These are phyloP conservation scores for Aspergillus versicolor DNA, from an alignment of 2,329 filamentous ascomycete species.

Conservation along the genomic window DNA sequence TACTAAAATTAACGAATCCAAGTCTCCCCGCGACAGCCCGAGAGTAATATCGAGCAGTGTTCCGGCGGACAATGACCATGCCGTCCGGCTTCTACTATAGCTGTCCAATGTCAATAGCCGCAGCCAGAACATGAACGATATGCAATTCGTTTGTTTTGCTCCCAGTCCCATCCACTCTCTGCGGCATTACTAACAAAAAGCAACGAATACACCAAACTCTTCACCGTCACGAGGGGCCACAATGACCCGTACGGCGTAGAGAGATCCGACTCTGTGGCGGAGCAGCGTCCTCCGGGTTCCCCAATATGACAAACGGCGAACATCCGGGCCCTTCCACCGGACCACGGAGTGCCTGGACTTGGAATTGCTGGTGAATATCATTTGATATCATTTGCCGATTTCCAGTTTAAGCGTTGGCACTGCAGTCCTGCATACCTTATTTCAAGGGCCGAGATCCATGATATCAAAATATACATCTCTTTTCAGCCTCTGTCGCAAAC, in stretches of 20 bases:
- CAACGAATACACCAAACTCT: neutral
- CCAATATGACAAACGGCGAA: slow-evolving; percentile 1
- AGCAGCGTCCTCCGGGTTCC: slow-evolving; percentile 10
- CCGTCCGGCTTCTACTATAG: neutral
- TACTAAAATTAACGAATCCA: neutral
- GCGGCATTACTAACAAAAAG: neutral
- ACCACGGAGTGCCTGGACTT: neutral
- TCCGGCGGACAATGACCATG: neutral
- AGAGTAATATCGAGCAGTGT: neutral
- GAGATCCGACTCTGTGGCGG: neutral
- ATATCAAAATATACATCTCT: neutral
- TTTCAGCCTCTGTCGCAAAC: neutral
- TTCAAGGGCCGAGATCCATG: neutral
- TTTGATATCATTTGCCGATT: neutral
- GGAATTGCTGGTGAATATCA: neutral
- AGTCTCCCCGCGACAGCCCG: neutral
- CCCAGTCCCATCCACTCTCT: neutral
- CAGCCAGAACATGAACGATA: neutral
- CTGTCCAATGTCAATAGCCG: neutral
- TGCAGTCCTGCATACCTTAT: neutral
- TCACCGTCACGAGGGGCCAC: slow-evolving; percentile 6
- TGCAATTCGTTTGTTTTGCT: neutral
- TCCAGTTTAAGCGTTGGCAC: neutral
- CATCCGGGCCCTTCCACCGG: neutral
- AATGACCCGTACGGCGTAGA: neutral